phyloP scores from a whole-genome alignment of 192 early-diverging fungal genomes.

The Diversispora epigaea region DNA sequence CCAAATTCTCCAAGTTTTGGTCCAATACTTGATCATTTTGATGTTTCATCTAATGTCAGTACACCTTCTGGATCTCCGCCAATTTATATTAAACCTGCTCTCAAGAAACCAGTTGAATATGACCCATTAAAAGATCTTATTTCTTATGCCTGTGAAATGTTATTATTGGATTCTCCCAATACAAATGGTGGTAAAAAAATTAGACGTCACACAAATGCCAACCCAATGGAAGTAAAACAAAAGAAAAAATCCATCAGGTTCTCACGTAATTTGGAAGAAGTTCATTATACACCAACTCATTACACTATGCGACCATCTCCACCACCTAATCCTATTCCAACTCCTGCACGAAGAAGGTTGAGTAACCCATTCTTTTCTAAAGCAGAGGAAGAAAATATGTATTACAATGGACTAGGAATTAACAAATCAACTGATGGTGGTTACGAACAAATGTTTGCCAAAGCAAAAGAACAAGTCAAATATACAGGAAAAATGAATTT shows the following conservation, averaged over 20 bases:
- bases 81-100: constrained; percentile 18
- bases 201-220: not conserved
- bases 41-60: not conserved
- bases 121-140: constrained; percentile 24
- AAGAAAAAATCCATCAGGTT: constrained; percentile 30
- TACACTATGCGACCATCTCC: not conserved
- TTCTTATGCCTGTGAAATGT: constrained; percentile 2
- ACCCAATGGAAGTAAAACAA: constrained; percentile 7
- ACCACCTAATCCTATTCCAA: not conserved
- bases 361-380: not conserved
- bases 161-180: not conserved
- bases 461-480: constrained; percentile 29
- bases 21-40: not conserved
- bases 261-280: constrained; percentile 24
- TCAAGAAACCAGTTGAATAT: constrained; percentile 28
- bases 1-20: not conserved
- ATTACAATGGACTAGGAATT: not conserved
- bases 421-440: not conserved
- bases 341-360: not conserved
- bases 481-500: constrained; percentile 5
- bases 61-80: not conserved
- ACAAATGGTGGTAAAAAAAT: not conserved
- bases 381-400: not conserved
- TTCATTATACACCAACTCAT: constrained; percentile 32
- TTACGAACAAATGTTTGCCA: constrained; percentile 25